These are phyloP conservation scores for Wallacemonas sp. DNA, from an alignment of 208 protist genomes.

Conservation along the genomic window DNA sequence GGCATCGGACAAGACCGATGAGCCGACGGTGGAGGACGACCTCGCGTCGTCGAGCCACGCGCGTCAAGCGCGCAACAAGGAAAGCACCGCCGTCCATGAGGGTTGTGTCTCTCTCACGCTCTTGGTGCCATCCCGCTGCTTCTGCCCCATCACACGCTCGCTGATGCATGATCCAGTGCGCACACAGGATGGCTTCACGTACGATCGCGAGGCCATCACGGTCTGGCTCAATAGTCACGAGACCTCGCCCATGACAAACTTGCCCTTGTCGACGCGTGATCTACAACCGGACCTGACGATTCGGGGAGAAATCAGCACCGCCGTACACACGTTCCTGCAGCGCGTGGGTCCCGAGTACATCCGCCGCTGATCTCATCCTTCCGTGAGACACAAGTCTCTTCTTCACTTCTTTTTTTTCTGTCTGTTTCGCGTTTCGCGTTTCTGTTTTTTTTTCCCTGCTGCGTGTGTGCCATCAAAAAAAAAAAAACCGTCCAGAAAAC, in stretches of 20 bases:
- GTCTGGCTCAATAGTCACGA: conserved; percentile 55
- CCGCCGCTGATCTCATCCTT: background rate
- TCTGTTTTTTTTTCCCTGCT: no score
- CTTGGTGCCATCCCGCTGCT: conserved; percentile 28
- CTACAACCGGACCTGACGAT: conserved; percentile 39
- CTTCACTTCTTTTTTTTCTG: conserved; percentile 20
- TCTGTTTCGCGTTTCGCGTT: no score
- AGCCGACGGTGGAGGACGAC: no score
- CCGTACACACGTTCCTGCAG: conserved; percentile 33
- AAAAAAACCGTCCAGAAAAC: no score
- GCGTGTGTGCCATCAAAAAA: no score
- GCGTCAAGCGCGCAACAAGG: background rate
- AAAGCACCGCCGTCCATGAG: background rate
- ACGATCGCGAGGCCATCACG: conserved; percentile 80
- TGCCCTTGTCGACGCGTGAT: conserved; percentile 27
- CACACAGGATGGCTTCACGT: conserved; percentile 85
- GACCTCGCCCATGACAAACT: conserved; percentile 70
- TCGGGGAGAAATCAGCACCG: conserved; percentile 22
- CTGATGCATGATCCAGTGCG: conserved; percentile 87
- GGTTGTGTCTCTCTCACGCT: conserved; percentile 17
- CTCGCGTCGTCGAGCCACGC: no score
- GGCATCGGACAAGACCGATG: no score
- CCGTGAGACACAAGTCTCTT: no score
- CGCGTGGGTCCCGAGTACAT: conserved; percentile 12
- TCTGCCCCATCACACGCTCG: conserved; percentile 82